Evolutionary conservation across 352 stramenopile genomes (phyloP), one percentile per base, ranked within the genome.

Genomic region (Phytophthora uliginosa): DNA sequence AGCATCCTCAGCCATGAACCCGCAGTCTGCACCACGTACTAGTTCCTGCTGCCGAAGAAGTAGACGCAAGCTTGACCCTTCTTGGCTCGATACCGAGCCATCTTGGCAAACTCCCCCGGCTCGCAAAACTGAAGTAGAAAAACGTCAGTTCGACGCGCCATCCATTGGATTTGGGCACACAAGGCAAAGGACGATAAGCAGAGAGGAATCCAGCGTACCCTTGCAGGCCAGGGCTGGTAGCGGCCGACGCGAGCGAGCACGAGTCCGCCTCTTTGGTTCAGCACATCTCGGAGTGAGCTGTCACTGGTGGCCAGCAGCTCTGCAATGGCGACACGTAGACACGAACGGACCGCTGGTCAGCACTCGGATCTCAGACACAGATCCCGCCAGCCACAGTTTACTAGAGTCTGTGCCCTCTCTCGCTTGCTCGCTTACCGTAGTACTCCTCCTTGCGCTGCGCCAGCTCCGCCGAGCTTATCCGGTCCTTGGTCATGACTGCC

Each of bases 31-130:
- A 10, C 0, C 4, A 90, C 88, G 74, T 85, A 96, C 89, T 95
- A 96, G 75, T 96, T 96, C 24, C 88, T 83, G 20, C 86, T 93
- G 40, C 89, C 89, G 50, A 95, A 96, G 69, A 96, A 96, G 56
- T 95, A 96, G 33, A 96, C 89, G 33, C 89, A 96, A 2, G 86
- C 74, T 67, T 93, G 85, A 9, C 84, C 86, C 56, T 92, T 92
- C 67, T 94, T 95, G 24, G 73, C 77, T 22, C 89, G 86, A 78
- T 95, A 83, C 24, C 83, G 78, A 31, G 82, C 80, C 86, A 95
- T 94, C 57, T 95, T 94, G 54, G 82, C 83, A 60, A 91, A 96
- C 62, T 96, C 89, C 3, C 89, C 89, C 7, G 87, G 85, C 38
- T 96, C 89, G 63, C 86, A 92, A 69, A 92, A 93, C 89, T 96